phyloP scores from a whole-genome alignment of 1,139 yeast genomes.

The Kodamaea fungicola region DNA sequence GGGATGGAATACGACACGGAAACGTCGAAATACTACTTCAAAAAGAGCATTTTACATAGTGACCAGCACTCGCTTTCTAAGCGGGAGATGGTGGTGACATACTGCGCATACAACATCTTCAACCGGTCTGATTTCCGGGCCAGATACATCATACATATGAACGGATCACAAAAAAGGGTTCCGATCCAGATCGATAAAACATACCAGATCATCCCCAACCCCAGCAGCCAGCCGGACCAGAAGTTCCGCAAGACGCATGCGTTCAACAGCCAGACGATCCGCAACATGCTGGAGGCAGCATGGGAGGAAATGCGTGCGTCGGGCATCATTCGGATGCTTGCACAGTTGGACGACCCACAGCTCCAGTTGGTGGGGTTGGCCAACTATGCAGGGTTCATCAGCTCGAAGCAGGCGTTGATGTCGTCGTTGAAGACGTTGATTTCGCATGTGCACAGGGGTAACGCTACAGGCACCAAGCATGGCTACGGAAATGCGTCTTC shows the following conservation, averaged over 20 bases:
- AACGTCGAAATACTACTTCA: constrained; percentile 14
- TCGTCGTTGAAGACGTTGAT: constrained; percentile 20
- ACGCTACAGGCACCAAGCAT: constrained; percentile 24
- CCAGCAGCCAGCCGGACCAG: constrained; percentile 11
- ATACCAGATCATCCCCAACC: constrained; percentile 26
- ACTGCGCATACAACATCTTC: constrained; percentile 49
- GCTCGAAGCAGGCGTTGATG: constrained; percentile 14
- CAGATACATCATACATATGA: constrained; percentile 25
- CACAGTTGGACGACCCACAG: constrained; percentile 33
- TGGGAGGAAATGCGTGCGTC: constrained; percentile 42
- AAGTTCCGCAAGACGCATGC: constrained; percentile 17
- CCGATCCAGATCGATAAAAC: constrained; percentile 27
- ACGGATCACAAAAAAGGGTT: constrained; percentile 17
- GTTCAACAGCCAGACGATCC: constrained; percentile 18
- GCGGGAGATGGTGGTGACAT: constrained; percentile 42
- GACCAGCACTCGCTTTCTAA: constrained; percentile 13
- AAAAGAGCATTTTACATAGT: constrained; percentile 5
- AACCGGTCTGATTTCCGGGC: constrained; percentile 45
- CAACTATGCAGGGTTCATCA: constrained; percentile 22
- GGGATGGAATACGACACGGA: constrained; percentile 23
- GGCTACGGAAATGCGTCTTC: constrained; percentile 29
- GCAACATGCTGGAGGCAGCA: constrained; percentile 16
- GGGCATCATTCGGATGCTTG: constrained; percentile 29
- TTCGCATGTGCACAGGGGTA: constrained; percentile 25
- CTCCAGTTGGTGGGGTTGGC: constrained; percentile 35